These are phyloP conservation scores for Epichloe bromicola DNA, from an alignment of 2,329 filamentous ascomycete species.

Conservation along the genomic window DNA sequence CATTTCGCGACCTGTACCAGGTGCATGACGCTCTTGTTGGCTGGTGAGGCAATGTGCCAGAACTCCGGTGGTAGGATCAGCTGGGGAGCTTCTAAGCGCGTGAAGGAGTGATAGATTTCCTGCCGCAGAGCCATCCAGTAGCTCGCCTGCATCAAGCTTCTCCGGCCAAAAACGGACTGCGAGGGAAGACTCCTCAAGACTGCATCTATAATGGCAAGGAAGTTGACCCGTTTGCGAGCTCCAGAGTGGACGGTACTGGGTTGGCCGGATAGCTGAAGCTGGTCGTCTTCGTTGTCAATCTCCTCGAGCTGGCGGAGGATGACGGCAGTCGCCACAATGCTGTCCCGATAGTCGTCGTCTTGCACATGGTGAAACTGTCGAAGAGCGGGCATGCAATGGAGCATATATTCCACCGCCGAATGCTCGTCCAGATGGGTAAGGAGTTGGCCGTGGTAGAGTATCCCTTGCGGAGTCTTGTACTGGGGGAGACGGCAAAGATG, in stretches of 20 bases:
- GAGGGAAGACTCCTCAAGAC: conserved; percentile 25
- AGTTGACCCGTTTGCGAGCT: conserved; percentile 19
- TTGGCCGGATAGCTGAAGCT: background rate
- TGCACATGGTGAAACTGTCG: conserved; percentile 23
- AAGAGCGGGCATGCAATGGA: conserved; percentile 26
- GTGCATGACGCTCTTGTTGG: conserved; percentile 28
- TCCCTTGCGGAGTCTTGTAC: conserved; percentile 22
- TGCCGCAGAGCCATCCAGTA: conserved; percentile 30
- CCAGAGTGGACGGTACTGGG: background rate
- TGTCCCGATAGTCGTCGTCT: conserved; percentile 26
- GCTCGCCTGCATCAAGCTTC: conserved; percentile 25
- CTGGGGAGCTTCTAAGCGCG: conserved; percentile 23
- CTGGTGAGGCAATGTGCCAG: conserved; percentile 21
- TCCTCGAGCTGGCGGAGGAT: conserved; percentile 28
- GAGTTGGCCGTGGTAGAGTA: conserved; percentile 25
- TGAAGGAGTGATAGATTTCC: conserved; percentile 29
- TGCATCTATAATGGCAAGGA: conserved; percentile 27
- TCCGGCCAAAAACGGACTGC: conserved; percentile 21
- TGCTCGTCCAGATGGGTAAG: conserved; percentile 22
- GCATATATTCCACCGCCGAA: conserved; percentile 27
- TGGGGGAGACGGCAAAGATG: conserved; percentile 25
- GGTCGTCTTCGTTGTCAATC: conserved; percentile 26
- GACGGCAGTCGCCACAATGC: conserved; percentile 27
- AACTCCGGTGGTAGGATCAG: conserved; percentile 22
- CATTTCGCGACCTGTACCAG: conserved; percentile 28